These are phyloP conservation scores for Peronospora tabacina DNA, from an alignment of 352 stramenopile species.

Conservation along the genomic window DNA sequence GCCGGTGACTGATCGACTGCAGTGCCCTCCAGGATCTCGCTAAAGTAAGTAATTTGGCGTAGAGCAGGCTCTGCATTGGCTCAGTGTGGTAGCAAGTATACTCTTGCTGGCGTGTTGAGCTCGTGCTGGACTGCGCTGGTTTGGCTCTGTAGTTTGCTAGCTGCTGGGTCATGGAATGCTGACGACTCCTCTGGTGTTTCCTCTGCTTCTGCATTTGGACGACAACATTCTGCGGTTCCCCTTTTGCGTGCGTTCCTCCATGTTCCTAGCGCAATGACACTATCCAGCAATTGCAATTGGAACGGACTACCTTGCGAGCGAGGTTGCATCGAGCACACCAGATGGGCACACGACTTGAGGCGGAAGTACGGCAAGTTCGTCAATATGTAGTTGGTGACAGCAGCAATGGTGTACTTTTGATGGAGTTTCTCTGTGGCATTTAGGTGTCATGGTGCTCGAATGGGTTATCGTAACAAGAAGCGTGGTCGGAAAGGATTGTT, in stretches of 20 bases:
- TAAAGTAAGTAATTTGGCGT: conserved; percentile 36
- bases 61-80: conserved; percentile 22
- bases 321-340: conserved; percentile 47
- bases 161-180: conserved; percentile 34
- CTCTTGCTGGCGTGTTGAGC: conserved; percentile 32
- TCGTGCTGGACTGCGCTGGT: conserved; percentile 24
- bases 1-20: conserved; percentile 5
- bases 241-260: conserved; percentile 2
- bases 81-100: conserved; percentile 25
- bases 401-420: conserved; percentile 32
- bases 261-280: conserved; percentile 36
- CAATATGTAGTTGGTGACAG: conserved; percentile 38
- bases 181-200: conserved; percentile 30
- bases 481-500: too few relatives aligned
- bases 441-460: conserved; percentile 16
- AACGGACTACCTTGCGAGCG: conserved; percentile 38
- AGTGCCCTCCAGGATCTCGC: conserved; percentile 20
- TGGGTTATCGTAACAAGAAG: background rate
- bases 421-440: conserved; percentile 64
- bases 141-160: conserved; percentile 28
- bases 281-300: conserved; percentile 41
- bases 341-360: conserved; percentile 47
- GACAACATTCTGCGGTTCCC: conserved; percentile 12
- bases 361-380: conserved; percentile 45
- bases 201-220: conserved; percentile 20